Evolutionary conservation across 352 stramenopile species (phyloP), one percentile per base, ranked within the genome.

Genomic region (Phytophthora colocasiae): DNA sequence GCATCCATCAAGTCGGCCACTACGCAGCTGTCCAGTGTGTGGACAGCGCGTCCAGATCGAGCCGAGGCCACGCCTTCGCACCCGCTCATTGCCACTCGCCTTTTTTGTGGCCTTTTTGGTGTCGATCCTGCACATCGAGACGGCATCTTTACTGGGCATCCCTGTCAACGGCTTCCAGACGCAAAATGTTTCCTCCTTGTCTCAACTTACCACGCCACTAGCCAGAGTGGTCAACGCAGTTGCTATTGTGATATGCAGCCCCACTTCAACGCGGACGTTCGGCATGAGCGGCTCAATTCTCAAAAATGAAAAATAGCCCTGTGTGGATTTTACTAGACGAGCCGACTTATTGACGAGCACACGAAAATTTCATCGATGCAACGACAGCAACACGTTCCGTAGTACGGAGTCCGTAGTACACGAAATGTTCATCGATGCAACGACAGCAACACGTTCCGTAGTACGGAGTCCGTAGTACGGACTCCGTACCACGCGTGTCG

Each of bases 401-500:
- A n/a, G n/a, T n/a, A n/a, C n/a, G n/a, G n/a, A n/a, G n/a, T n/a
- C n/a, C n/a, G n/a, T n/a, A n/a, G n/a, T n/a, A 26, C 34, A 63
- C 40, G 41, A 48, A 15, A 50, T 41, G 44, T 26, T 45, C 31
- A 54, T 36, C 26, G 54, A 19, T 52, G 45, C 47, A 52, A 54
- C 44, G n/a, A 49, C 32, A 14, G 31, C 31, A 39, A 40, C 44
- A 43, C 32, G 36, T n/a, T n/a, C n/a, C n/a, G n/a, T n/a, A n/a
- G n/a, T n/a, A n/a, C n/a, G n/a, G n/a, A n/a, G n/a, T n/a, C n/a
- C n/a, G n/a, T n/a, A n/a, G n/a, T n/a, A n/a, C n/a, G n/a, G n/a
- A n/a, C 39, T 39, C 31, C 14, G 39, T 57, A 40, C 57, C 46
- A 66, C 58, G 58, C 22, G 41, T 61, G 59, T 67, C 58, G 58